Base-by-base conservation (phyloP, 257 asterid genomes). In the Solanum gracilifrons region DNA sequence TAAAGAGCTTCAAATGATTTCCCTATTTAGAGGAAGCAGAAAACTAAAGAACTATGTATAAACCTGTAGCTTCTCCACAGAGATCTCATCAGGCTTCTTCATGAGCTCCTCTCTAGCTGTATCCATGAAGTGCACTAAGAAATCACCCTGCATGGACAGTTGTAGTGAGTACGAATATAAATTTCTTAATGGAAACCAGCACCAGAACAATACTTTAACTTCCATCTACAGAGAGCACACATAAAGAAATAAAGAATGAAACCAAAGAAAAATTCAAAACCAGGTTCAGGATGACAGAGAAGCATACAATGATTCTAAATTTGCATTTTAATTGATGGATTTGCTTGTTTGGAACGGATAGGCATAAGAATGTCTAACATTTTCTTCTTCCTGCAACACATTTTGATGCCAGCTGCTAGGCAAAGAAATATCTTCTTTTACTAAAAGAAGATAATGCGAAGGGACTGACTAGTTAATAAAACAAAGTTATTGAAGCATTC, bases 81-180 rank as follows among this genome's bases (percentile, higher is more conserved):
- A 94, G 71, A 97, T 95, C 84, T 95, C 98, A 90, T 95, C 99
- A 58, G 98, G 98, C 92, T 94, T 94, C 92, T 97, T 97, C 89
- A 91, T 60, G 91, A 97, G 98, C 92, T 97, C 98, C 87, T 96
- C 99, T 88, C 95, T 92, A 90, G 99, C 98, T 87, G 96, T 95
- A 91, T 97, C 99, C 99, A 95, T 93, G 89, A 97, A 97, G 92
- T 97, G 99, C 91, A 97, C 99, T 92, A 97, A 87, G 91, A 96
- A 97, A 92, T 96, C 99, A 87, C 99, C 99, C 99, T 97, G 93
- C 90, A 93, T 90, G 77, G 87, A 74, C 91, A 87, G 85, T 88
- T 66, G 83, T 7, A 39, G 88, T 23, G 66, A 87, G 68, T 46
- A 46, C 18, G 3, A 46, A 80, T n/a, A 82, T 76, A 84, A 87